Base-by-base conservation (phyloP, 768 basidiomycete genomes). In the Leccinum aurantiacum region DNA sequence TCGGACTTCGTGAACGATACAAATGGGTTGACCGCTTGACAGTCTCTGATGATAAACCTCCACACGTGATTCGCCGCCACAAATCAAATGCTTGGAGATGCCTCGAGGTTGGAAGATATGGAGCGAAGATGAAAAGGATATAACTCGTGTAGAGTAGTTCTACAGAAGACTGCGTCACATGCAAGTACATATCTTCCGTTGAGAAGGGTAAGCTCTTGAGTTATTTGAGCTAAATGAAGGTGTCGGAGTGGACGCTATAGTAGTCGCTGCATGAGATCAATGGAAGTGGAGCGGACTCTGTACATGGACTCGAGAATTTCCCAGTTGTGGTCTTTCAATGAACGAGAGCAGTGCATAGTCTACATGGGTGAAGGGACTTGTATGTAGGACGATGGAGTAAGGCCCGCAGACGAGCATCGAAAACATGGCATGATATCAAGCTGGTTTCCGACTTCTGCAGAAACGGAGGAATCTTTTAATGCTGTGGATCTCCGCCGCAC, bases 191-290 rank as follows among this genome's bases (percentile, higher is more conserved):
- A 22, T 44, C 60, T 57, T 68, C 63, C 41, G 68, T 60, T 5
- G 62, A 57, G 35, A 74, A 63, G 53, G 69, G 66, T 6, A 80
- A 73, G 58, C 77, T 77, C 4, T 68, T 63, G 13, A 75, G 74
- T 14, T 69, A 68, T 59, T 74, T 77, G 67, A 80, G 70, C 6
- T 72, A 82, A 60, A 75, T 75, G 69, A 86, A 84, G 27, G 69
- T 63, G 17, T 73, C 73, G 6, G 74, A 74, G 65, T 79, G 80
- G 63, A 80, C 78, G 54, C 78, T 75, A 64, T 80, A 84, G 58
- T 80, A 84, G 58, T 84, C 82, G 65, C 85, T 85, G 72, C 84
- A 87, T 33, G 82, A 81, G 79, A 86, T 83, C 19, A 87, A 74
- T 27, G 78, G 77, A 49, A 88, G 70, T 46, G 9, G 19, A 48